A percentile compares a stretch with the other conserved stretches of the same genome.
Evolutionary conservation across 495 filamentous ascomycete species (phyloP).

Genomic region (Penicillium subrubescens): DNA sequence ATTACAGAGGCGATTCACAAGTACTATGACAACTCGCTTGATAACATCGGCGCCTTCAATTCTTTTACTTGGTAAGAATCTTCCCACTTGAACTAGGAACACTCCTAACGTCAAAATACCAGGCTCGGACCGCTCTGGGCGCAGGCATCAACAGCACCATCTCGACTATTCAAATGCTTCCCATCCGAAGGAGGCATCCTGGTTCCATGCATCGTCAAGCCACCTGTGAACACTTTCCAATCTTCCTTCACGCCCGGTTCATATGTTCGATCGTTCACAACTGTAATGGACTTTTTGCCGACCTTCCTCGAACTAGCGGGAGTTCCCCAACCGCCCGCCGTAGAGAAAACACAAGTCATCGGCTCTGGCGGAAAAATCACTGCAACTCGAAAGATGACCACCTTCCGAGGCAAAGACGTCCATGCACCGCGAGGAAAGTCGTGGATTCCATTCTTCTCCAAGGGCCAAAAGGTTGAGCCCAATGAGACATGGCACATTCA

Average conservation of each 20-base stretch:
- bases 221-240: slow-evolving; percentile 14
- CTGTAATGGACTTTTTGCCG: slow-evolving; percentile 56
- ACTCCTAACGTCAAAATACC: not conserved
- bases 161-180: slow-evolving; percentile 50
- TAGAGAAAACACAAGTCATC: slow-evolving; percentile 20
- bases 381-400: slow-evolving; percentile 5
- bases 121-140: slow-evolving; percentile 52
- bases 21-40: slow-evolving; percentile 61
- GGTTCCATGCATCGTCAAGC: slow-evolving; percentile 42
- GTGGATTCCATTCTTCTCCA: slow-evolving; percentile 10
- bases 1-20: slow-evolving; percentile 33
- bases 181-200: slow-evolving; percentile 54
- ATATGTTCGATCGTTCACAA: slow-evolving; percentile 41
- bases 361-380: not conserved
- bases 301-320: slow-evolving; percentile 56
- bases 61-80: slow-evolving; percentile 59
- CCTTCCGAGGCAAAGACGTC: slow-evolving; percentile 47
- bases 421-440: slow-evolving; percentile 47
- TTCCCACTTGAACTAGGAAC: not conserved
- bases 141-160: slow-evolving; percentile 55
- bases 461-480: slow-evolving; percentile 23
- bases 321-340: slow-evolving; percentile 41
- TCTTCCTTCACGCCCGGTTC: not conserved
- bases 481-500: slow-evolving; percentile 18
- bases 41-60: slow-evolving; percentile 58